A percentile compares a stretch with the other conserved stretches of the same genome.
phyloP scores from a whole-genome alignment of 768 basidiomycete genomes.

The Trametes gibbosa region DNA sequence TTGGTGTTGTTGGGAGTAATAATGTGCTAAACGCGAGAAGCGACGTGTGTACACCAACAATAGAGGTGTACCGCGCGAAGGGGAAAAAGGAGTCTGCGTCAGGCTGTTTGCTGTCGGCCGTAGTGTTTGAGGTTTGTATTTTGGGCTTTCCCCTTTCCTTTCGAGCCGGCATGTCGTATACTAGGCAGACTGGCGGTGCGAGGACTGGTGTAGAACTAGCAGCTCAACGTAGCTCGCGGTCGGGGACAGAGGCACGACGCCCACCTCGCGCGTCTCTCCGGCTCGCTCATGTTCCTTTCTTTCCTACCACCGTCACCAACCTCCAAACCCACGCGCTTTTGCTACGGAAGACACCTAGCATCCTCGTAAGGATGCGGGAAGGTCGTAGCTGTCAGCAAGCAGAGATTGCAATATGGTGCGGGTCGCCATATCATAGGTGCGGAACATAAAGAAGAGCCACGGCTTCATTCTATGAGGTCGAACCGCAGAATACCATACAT shows the following conservation, averaged over 20 bases:
- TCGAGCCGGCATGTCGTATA: slow-evolving; percentile 4
- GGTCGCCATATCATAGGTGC: no score
- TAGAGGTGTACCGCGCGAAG: slow-evolving; percentile 58
- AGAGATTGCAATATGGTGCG: no score
- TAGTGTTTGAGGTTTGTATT: background rate
- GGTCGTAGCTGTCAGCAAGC: no score
- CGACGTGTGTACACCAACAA: slow-evolving; percentile 64
- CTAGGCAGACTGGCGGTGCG: background rate
- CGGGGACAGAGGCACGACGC: background rate
- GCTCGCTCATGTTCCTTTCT: background rate
- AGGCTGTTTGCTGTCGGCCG: background rate
- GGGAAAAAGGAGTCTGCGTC: slow-evolving; percentile 37
- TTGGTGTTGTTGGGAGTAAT: slow-evolving; percentile 64
- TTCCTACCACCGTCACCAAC: background rate
- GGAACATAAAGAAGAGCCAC: no score
- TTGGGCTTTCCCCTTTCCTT: slow-evolving; percentile 11
- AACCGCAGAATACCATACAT: no score
- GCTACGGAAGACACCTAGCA: no score
- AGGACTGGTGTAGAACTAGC: background rate
- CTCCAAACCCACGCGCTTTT: no score
- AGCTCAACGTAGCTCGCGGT: background rate
- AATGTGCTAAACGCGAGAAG: slow-evolving; percentile 66
- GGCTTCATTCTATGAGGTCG: no score
- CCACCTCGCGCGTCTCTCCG: background rate
- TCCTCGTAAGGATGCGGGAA: no score